Evolutionary conservation across 2,329 filamentous ascomycete species (phyloP).

Genomic region (Apiospora koreana): DNA sequence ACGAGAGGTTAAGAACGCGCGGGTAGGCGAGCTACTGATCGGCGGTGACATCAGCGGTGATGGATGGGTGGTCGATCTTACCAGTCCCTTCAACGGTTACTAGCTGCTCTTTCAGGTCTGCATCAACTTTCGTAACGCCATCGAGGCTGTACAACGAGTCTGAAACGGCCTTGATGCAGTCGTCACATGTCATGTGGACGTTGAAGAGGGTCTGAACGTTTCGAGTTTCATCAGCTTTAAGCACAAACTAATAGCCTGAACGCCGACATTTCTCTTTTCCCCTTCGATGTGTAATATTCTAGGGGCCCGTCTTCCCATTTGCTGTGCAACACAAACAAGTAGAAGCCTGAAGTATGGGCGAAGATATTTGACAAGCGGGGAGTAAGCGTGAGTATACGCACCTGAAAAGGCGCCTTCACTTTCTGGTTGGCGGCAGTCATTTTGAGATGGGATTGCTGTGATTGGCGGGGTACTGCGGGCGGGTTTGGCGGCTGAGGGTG

Average conservation of each 20-base stretch:
- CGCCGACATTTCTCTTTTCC: not conserved
- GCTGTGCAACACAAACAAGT: not conserved
- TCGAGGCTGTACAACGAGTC: conserved; percentile 73
- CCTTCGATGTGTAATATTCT: not conserved
- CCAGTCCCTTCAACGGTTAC: conserved; percentile 83
- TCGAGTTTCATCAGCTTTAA: conserved; percentile 26
- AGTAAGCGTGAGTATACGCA: conserved; percentile 21
- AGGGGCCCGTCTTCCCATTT: not conserved
- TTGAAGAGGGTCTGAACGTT: conserved; percentile 80
- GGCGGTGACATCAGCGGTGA: conserved; percentile 6
- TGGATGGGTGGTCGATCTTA: conserved; percentile 34
- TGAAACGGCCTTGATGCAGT: conserved; percentile 85
- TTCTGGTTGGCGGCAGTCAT: conserved; percentile 29
- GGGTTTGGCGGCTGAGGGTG: not conserved
- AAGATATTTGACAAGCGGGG: not conserved
- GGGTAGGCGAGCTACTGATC: not conserved
- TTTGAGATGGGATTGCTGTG: conserved; percentile 17
- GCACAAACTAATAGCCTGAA: conserved; percentile 4
- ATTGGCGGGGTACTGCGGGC: conserved; percentile 6
- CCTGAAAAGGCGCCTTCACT: conserved; percentile 36
- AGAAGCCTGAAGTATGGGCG: not conserved
- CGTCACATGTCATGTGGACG: conserved; percentile 88
- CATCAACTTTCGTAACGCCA: conserved; percentile 81
- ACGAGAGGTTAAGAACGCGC: not conserved
- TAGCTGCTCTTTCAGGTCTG: conserved; percentile 79